Evolutionary conservation across 495 filamentous ascomycete genomes (phyloP).

Genomic region (Viridothelium virens): DNA sequence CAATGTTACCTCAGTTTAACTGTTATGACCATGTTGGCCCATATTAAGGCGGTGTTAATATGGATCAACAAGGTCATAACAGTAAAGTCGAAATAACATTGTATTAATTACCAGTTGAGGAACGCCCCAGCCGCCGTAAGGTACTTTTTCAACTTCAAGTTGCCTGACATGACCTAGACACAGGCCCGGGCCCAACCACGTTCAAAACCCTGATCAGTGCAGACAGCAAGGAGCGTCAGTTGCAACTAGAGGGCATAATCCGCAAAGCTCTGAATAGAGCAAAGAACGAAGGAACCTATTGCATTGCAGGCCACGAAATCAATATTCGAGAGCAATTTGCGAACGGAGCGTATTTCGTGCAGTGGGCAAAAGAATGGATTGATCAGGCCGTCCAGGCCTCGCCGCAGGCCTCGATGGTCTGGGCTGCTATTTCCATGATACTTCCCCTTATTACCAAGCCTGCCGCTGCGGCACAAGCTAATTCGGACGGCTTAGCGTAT

Average conservation of each 20-base stretch:
- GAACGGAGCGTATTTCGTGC: neutral
- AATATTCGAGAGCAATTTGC: neutral
- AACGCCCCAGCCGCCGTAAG: too few species aligned
- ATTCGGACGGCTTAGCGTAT: slow-evolving; percentile 29
- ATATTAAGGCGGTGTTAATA: too few species aligned
- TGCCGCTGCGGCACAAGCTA: slow-evolving; percentile 20
- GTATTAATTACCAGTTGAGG: too few species aligned
- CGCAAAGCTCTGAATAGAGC: neutral
- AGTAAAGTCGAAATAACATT: too few species aligned
- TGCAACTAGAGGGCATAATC: neutral
- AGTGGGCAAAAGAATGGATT: neutral
- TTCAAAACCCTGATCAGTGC: neutral
- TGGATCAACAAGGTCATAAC: too few species aligned
- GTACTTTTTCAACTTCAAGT: too few species aligned
- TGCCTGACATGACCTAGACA: neutral
- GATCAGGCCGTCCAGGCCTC: neutral
- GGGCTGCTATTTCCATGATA: neutral
- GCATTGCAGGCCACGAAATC: neutral
- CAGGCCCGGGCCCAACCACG: neutral
- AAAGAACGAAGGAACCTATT: neutral
- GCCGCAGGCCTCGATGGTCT: neutral
- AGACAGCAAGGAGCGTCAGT: neutral
- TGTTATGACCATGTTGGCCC: too few species aligned
- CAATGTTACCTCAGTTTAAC: too few species aligned
- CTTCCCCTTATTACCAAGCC: slow-evolving; percentile 28